These are phyloP conservation scores for Triticum monococcum DNA, from an alignment of 176 grass and related monocot genomes.

Conservation along the genomic window DNA sequence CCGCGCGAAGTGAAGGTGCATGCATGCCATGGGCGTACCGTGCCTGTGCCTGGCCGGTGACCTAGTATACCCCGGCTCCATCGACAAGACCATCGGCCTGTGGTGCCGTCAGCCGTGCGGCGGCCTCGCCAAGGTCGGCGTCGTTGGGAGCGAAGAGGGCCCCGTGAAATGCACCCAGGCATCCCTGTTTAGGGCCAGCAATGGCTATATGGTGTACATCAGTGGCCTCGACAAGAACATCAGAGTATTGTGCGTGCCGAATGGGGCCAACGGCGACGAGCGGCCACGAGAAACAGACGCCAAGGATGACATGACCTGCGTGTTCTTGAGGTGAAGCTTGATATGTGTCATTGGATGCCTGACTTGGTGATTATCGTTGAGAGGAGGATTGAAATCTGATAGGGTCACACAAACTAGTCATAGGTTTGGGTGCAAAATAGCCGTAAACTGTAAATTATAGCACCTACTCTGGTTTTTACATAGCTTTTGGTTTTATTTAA, in stretches of 20 bases:
- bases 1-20: conserved; percentile 67
- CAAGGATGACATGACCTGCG: conserved; percentile 8
- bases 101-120: conserved; percentile 51
- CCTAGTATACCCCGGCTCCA: conserved; percentile 59
- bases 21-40: conserved; percentile 24
- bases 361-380: background rate
- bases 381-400: background rate
- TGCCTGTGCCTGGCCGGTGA: conserved; percentile 9
- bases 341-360: background rate
- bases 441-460: background rate
- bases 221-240: conserved; percentile 79
- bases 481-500: background rate
- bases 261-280: background rate
- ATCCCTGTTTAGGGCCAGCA: conserved; percentile 33
- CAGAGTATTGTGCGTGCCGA: conserved; percentile 72
- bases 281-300: background rate
- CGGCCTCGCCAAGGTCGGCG: conserved; percentile 43
- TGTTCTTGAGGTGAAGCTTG: conserved; percentile 42
- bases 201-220: conserved; percentile 75
- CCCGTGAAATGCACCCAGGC: conserved; percentile 85
- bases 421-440: conserved; percentile 26
- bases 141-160: conserved; percentile 54
- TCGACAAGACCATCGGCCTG: conserved; percentile 25
- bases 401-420: background rate
- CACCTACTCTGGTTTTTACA: background rate